Conservation (phyloP, 108 stramenopile genomes). For the Cylindrotheca closterium region DNA sequence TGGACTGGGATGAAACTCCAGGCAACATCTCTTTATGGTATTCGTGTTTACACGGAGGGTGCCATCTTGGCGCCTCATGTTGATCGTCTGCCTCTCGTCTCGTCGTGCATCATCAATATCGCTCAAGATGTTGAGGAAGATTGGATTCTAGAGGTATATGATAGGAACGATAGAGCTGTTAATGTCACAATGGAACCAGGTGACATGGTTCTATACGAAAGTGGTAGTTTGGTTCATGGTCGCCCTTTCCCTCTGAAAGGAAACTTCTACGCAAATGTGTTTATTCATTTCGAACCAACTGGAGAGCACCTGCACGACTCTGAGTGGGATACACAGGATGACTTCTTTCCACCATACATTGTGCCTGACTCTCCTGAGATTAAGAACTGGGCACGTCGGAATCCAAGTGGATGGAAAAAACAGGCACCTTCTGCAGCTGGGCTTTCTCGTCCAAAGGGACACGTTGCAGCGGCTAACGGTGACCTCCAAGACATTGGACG, state of each 20-base stretch:
- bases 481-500: constrained; percentile 39
- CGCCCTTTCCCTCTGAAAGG: constrained; percentile 88
- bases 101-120: constrained; percentile 89
- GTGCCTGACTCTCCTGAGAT: constrained; percentile 44
- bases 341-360: constrained; percentile 59
- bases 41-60: constrained; percentile 82
- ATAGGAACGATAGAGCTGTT: constrained; percentile 71
- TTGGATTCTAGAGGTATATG: constrained; percentile 92
- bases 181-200: constrained; percentile 56
- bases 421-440: constrained; percentile 38
- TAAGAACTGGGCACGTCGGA: constrained; percentile 42
- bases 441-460: constrained; percentile 47
- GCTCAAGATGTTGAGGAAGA: constrained; percentile 90
- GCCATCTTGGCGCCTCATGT: constrained; percentile 85
- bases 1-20: constrained; percentile 89
- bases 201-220: constrained; percentile 77
- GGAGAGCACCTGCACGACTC: constrained; percentile 40
- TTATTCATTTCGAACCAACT: constrained; percentile 88
- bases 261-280: constrained; percentile 59
- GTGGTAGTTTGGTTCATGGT: constrained; percentile 68
- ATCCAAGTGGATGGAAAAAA: constrained; percentile 56
- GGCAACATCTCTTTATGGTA: constrained; percentile 85
- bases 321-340: constrained; percentile 41
- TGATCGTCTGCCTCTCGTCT: constrained; percentile 86
- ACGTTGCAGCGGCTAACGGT: constrained; percentile 49